phyloP scores from a whole-genome alignment of 2,329 filamentous ascomycete genomes.

The Pestalotiopsis sp. region DNA sequence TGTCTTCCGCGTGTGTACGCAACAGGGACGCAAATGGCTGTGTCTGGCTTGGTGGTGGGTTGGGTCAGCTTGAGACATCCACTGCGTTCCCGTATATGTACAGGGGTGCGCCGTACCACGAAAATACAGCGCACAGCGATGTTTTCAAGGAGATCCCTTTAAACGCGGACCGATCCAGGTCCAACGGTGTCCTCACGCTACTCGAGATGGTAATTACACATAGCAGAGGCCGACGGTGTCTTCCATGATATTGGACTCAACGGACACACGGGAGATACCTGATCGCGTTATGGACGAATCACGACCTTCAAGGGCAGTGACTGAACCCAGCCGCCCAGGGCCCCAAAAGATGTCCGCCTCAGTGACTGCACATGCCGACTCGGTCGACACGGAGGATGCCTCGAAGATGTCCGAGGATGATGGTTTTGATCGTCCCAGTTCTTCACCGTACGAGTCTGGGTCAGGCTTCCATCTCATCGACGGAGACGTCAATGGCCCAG shows the following conservation, averaged over 20 bases:
- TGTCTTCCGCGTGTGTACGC: not conserved
- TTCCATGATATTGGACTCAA: not conserved
- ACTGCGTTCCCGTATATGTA: not conserved
- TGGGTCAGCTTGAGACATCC: not conserved
- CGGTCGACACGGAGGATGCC: not conserved
- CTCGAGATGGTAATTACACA: not conserved
- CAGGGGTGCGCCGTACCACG: not conserved
- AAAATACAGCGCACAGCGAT: not conserved
- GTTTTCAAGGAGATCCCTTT: not conserved
- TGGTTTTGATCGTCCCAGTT: constrained; percentile 27
- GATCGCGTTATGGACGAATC: not conserved
- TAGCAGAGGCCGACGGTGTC: not conserved
- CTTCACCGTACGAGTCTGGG: constrained; percentile 33
- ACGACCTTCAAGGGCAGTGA: not conserved
- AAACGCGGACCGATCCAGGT: not conserved
- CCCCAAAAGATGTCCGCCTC: not conserved
- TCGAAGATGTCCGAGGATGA: constrained; percentile 15
- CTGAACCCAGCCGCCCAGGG: not conserved
- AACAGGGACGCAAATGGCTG: not conserved
- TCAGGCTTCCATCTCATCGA: constrained; percentile 45
- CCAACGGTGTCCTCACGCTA: not conserved
- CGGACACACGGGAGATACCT: not conserved
- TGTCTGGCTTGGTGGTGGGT: not conserved
- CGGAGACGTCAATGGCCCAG: constrained; percentile 43
- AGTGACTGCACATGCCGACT: not conserved